These are phyloP conservation scores for Tricholoma saponaceum DNA, from an alignment of 768 basidiomycete species.

Conservation along the genomic window DNA sequence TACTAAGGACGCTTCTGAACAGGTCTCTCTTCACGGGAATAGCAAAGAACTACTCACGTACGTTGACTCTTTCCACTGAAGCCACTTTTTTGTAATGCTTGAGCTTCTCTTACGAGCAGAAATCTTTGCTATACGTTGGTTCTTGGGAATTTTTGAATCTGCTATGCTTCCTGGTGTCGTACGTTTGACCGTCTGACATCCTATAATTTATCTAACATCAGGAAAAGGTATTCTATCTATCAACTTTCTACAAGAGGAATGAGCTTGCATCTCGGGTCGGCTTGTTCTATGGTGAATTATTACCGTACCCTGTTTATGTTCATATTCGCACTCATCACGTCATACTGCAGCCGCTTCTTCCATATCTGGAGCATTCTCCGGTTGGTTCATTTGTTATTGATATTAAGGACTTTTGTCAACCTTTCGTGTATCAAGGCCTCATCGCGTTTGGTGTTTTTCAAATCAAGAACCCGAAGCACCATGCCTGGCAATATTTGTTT, in stretches of 20 bases:
- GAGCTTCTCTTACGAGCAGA: slow-evolving; percentile 18
- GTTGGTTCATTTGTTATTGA: slow-evolving; percentile 13
- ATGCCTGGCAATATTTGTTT: slow-evolving; percentile 50
- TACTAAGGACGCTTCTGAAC: not conserved
- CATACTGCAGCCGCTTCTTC: slow-evolving; percentile 33
- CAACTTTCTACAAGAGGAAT: slow-evolving; percentile 46
- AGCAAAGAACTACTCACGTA: slow-evolving; percentile 43
- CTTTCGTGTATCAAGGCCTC: slow-evolving; percentile 25
- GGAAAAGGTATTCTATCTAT: slow-evolving; percentile 42
- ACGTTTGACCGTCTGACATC: not conserved
- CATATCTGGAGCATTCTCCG: slow-evolving; percentile 45
- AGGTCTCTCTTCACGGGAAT: slow-evolving; percentile 44
- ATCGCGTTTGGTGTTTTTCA: slow-evolving; percentile 53
- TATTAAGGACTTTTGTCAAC: not conserved
- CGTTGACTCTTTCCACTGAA: not conserved
- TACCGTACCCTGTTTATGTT: not conserved
- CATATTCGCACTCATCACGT: not conserved
- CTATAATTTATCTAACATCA: not conserved
- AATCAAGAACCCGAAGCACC: slow-evolving; percentile 34
- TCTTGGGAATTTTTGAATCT: slow-evolving; percentile 48
- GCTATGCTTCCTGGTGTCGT: slow-evolving; percentile 46
- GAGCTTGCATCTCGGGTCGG: slow-evolving; percentile 50
- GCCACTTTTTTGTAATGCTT: not conserved
- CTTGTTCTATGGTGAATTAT: slow-evolving; percentile 39
- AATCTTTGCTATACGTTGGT: slow-evolving; percentile 45